Conservation (phyloP, 176 grass and related monocot genomes). For the Oryza nivara region DNA sequence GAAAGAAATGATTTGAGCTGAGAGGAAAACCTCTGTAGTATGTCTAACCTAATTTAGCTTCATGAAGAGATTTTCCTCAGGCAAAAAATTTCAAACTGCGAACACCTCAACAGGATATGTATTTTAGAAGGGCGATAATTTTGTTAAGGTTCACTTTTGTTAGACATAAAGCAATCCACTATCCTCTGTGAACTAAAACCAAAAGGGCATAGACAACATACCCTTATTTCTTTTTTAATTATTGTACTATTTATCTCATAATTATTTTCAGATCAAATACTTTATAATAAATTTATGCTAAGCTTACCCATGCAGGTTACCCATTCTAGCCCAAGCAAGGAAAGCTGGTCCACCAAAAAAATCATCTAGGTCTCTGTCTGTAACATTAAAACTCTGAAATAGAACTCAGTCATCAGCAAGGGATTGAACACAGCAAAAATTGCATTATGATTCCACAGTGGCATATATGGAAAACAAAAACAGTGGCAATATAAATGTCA, state of each 20-base stretch:
- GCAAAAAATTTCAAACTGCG: constrained; percentile 5
- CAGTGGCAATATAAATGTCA: neutral
- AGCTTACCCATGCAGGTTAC: constrained; percentile 91
- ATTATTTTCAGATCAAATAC: constrained; percentile 14
- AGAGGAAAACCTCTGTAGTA: neutral
- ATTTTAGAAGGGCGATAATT: constrained; percentile 28
- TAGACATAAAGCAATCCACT: neutral
- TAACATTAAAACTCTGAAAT: constrained; percentile 86
- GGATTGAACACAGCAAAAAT: constrained; percentile 12
- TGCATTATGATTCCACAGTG: neutral
- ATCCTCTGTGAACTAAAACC: constrained; percentile 30
- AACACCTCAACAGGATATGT: neutral
- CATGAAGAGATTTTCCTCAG: constrained; percentile 4
- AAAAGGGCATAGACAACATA: constrained; percentile 17
- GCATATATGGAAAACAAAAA: neutral
- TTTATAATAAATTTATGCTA: constrained; percentile 14
- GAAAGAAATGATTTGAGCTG: constrained; percentile 21
- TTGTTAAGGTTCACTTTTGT: neutral
- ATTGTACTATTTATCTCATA: neutral
- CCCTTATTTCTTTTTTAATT: constrained; percentile 16
- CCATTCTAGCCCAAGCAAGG: constrained; percentile 99
- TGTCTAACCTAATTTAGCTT: constrained; percentile 18
- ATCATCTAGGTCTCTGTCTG: constrained; percentile 67
- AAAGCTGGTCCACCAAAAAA: constrained; percentile 98
- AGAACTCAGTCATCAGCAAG: constrained; percentile 40